Evolutionary conservation across 768 basidiomycete species (phyloP).

Genomic region (Porphyrellus cyaneotinctus): DNA sequence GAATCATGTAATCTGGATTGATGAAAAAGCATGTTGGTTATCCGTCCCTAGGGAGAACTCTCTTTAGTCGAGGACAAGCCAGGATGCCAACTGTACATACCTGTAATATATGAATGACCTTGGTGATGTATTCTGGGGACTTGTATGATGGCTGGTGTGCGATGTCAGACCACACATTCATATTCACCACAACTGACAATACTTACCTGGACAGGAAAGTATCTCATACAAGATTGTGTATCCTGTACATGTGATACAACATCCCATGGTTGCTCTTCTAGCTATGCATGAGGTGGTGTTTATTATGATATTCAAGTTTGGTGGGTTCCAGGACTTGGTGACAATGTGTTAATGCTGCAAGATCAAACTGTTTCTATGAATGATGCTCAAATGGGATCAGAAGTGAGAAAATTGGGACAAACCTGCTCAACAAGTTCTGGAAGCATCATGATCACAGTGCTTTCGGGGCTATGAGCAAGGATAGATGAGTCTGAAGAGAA

Average conservation of each 20-base stretch:
- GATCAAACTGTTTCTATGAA: conserved; percentile 55
- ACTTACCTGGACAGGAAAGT: conserved; percentile 56
- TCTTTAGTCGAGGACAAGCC: neutral
- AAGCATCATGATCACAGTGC: conserved; percentile 57
- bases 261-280: conserved; percentile 51
- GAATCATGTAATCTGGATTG: conserved; percentile 54
- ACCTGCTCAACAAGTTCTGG: conserved; percentile 67
- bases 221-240: conserved; percentile 49
- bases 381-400: neutral
- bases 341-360: conserved; percentile 72
- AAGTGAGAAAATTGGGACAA: conserved; percentile 11
- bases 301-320: conserved; percentile 87
- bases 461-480: conserved; percentile 50
- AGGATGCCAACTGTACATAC: conserved; percentile 33
- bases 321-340: conserved; percentile 74
- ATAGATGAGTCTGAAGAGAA: conserved; percentile 21
- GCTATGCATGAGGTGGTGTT: conserved; percentile 67
- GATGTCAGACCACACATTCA: neutral
- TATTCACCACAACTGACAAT: neutral
- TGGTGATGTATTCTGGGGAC: conserved; percentile 54
- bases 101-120: conserved; percentile 59
- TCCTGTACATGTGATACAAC: conserved; percentile 48
- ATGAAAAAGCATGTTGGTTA: conserved; percentile 76
- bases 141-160: conserved; percentile 42
- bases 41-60: conserved; percentile 54